These are phyloP conservation scores for Neofusicoccum laricinum DNA, from an alignment of 2,329 filamentous ascomycete genomes.

Conservation along the genomic window DNA sequence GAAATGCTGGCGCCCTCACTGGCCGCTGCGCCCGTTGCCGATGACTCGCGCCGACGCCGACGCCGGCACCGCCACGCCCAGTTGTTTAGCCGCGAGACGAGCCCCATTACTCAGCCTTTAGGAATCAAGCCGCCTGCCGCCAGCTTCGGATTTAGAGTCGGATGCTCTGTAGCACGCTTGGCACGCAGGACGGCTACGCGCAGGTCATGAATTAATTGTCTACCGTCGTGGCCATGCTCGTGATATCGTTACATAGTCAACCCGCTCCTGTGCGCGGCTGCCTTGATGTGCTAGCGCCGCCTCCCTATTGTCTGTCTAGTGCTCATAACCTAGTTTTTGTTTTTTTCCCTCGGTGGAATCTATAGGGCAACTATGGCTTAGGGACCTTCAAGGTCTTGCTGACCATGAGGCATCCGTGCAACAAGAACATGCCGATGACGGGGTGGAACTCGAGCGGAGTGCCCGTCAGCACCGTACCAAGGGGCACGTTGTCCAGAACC, in stretches of 20 bases:
- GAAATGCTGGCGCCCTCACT: constrained; percentile 4
- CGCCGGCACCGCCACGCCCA: not conserved
- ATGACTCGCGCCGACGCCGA: constrained; percentile 1
- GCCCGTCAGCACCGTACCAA: constrained; percentile 67
- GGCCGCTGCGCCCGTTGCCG: not conserved
- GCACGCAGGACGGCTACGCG: not conserved
- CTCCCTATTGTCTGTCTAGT: constrained; percentile 1
- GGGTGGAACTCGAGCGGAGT: constrained; percentile 80
- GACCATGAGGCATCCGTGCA: constrained; percentile 93
- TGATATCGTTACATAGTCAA: constrained; percentile 12
- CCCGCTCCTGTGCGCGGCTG: not conserved
- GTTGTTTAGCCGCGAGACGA: constrained; percentile 5
- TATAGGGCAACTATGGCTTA: constrained; percentile 58
- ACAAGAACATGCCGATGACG: constrained; percentile 71
- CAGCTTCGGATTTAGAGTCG: not conserved
- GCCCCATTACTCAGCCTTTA: not conserved
- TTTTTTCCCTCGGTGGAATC: not conserved
- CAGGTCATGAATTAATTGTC: constrained; percentile 13
- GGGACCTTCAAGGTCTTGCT: constrained; percentile 94
- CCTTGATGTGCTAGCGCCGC: not conserved
- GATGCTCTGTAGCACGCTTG: not conserved
- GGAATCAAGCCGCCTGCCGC: not conserved
- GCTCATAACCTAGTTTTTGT: not conserved
- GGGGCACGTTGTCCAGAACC: constrained; percentile 74
- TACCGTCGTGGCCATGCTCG: constrained; percentile 11